Evolutionary conservation across 2,329 filamentous ascomycete species (phyloP).

Genomic region (Pseudopithomyces chartarum): DNA sequence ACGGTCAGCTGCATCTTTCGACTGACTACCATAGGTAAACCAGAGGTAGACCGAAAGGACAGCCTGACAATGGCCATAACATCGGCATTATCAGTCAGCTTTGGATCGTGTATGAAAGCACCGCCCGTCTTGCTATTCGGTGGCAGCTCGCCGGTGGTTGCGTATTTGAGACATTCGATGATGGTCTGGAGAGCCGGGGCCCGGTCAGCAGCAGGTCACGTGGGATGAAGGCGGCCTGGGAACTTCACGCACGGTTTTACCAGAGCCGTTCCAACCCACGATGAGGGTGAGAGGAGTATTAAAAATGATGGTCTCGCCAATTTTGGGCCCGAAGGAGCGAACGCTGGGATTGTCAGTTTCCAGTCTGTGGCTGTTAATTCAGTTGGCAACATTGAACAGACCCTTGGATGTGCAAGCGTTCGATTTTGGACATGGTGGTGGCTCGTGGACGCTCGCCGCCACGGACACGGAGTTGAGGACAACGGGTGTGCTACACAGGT

Average conservation of each 20-base stretch:
- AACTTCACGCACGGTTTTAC: slow-evolving; percentile 71
- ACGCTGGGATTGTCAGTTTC: slow-evolving; percentile 53
- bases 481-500: background rate
- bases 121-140: slow-evolving; percentile 86
- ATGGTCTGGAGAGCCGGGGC: slow-evolving; percentile 76
- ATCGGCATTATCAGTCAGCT: slow-evolving; percentile 84
- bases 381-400: slow-evolving; percentile 42
- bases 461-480: background rate
- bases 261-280: slow-evolving; percentile 95
- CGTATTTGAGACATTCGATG: slow-evolving; percentile 98
- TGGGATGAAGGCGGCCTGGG: background rate
- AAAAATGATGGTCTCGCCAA: slow-evolving; percentile 82
- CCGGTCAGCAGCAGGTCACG: slow-evolving; percentile 4
- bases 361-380: background rate
- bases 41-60: slow-evolving; percentile 78
- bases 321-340: slow-evolving; percentile 82
- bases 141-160: slow-evolving; percentile 89
- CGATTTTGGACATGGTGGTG: slow-evolving; percentile 65
- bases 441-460: background rate
- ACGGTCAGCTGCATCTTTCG: slow-evolving; percentile 84
- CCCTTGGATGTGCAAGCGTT: slow-evolving; percentile 86
- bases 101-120: slow-evolving; percentile 97
- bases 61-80: slow-evolving; percentile 91
- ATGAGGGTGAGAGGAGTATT: slow-evolving; percentile 92
- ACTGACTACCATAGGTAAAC: slow-evolving; percentile 79